phyloP scores from a whole-genome alignment of 2,329 filamentous ascomycete species.

The Ceratocystis variospora region DNA sequence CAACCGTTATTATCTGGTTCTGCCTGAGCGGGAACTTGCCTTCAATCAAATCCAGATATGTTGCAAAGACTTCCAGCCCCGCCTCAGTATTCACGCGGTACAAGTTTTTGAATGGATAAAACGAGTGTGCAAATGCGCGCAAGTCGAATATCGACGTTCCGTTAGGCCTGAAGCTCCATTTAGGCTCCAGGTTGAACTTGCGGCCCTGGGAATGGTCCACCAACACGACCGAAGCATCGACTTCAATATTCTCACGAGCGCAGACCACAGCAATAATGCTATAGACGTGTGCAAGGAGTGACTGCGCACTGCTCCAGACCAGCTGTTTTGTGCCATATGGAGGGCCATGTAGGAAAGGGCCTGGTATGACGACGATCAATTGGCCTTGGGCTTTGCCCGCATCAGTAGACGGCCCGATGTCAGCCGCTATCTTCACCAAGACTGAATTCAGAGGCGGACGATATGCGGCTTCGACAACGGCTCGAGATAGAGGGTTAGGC shows the following conservation, averaged over 20 bases:
- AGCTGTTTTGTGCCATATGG: constrained; percentile 36
- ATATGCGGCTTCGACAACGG: constrained; percentile 45
- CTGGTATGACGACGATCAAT: constrained; percentile 45
- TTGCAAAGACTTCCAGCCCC: constrained; percentile 43
- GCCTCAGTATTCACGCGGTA: constrained; percentile 53
- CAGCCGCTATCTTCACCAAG: constrained; percentile 30
- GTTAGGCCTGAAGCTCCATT: constrained; percentile 31
- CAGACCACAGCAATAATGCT: constrained; percentile 62
- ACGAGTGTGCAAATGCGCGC: constrained; percentile 37
- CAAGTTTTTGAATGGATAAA: constrained; percentile 48
- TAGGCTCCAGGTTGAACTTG: constrained; percentile 26
- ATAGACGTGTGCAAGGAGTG: constrained; percentile 65
- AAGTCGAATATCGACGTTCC: constrained; percentile 38
- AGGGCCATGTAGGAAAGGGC: constrained; percentile 44
- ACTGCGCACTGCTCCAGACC: constrained; percentile 55
- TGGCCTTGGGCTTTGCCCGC: constrained; percentile 13
- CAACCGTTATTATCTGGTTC: constrained; percentile 38
- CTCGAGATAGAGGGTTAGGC: constrained; percentile 39
- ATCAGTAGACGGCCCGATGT: constrained; percentile 18
- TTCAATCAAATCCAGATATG: constrained; percentile 37
- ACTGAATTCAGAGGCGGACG: constrained; percentile 42
- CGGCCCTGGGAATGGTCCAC: constrained; percentile 44
- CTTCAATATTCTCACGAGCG: constrained; percentile 46
- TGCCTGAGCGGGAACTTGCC: constrained; percentile 34
- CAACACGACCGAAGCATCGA: constrained; percentile 55